Conservation (phyloP, 2,329 filamentous ascomycete species). For the Fusarium nurragi region DNA sequence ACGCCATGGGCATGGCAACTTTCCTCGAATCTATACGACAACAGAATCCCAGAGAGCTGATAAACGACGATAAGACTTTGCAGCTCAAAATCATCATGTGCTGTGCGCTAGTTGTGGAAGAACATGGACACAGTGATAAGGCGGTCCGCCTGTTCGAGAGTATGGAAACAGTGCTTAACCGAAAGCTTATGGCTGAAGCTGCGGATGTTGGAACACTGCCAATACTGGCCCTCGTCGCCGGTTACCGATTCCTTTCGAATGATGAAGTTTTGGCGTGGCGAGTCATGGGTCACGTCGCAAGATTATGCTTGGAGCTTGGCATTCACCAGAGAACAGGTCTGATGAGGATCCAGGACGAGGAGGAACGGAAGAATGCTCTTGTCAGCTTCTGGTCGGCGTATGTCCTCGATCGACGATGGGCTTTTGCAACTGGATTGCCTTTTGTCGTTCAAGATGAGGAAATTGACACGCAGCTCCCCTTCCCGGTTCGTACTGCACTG, state of each 20-base stretch:
- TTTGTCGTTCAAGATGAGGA: constrained; percentile 87
- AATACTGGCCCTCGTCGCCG: constrained; percentile 62
- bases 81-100: constrained; percentile 87
- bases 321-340: constrained; percentile 83
- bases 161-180: constrained; percentile 76
- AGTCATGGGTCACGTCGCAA: constrained; percentile 82
- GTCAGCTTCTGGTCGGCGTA: constrained; percentile 89
- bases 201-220: constrained; percentile 60
- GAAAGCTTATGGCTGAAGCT: constrained; percentile 66
- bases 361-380: constrained; percentile 73
- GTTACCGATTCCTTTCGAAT: constrained; percentile 85
- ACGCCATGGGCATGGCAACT: constrained; percentile 74
- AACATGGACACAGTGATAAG: constrained; percentile 78
- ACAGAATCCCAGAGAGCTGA: constrained; percentile 48
- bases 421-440: constrained; percentile 87
- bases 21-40: constrained; percentile 70
- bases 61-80: constrained; percentile 67
- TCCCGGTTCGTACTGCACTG: constrained; percentile 68
- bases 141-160: constrained; percentile 79
- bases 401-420: constrained; percentile 86
- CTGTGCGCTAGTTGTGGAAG: constrained; percentile 79
- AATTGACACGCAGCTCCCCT: constrained; percentile 80
- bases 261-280: constrained; percentile 89
- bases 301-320: constrained; percentile 82
- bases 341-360: constrained; percentile 72